Conservation (phyloP, 495 filamentous ascomycete genomes). For the Letharia lupina region DNA sequence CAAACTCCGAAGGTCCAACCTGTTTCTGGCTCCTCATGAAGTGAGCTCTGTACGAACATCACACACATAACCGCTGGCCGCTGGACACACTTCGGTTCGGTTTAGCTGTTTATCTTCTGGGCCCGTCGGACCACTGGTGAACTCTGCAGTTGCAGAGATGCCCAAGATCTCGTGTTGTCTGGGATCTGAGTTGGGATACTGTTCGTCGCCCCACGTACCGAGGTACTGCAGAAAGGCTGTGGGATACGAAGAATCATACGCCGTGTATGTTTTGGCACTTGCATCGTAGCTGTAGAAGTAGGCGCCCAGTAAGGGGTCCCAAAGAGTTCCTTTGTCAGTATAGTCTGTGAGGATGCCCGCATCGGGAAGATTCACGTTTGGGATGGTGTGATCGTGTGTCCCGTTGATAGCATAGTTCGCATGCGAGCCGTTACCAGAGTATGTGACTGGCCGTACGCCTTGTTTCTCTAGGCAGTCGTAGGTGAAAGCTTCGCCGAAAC, state of each 20-base stretch:
- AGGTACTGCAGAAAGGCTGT: slow-evolving; percentile 45
- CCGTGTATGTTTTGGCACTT: slow-evolving; percentile 33
- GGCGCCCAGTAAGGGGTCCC: slow-evolving; percentile 46
- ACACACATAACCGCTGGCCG: slow-evolving; percentile 19
- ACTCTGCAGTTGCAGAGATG: slow-evolving; percentile 35
- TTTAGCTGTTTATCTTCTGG: slow-evolving; percentile 45
- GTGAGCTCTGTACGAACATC: slow-evolving; percentile 17
- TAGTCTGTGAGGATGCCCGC: slow-evolving; percentile 54
- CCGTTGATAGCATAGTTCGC: slow-evolving; percentile 50
- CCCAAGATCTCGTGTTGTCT: slow-evolving; percentile 43
- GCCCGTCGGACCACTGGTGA: slow-evolving; percentile 45
- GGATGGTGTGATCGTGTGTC: slow-evolving; percentile 52
- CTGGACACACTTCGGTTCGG: slow-evolving; percentile 38
- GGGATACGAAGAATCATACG: slow-evolving; percentile 37
- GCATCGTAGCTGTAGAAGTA: slow-evolving; percentile 45
- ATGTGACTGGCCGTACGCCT: slow-evolving; percentile 44
- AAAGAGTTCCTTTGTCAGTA: slow-evolving; percentile 46
- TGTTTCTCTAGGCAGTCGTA: slow-evolving; percentile 48
- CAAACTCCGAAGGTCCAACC: not conserved
- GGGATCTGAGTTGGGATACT: slow-evolving; percentile 39
- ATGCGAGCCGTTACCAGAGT: slow-evolving; percentile 49
- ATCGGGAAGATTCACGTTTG: slow-evolving; percentile 54
- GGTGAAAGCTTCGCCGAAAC: slow-evolving; percentile 54
- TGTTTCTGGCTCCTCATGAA: slow-evolving; percentile 3
- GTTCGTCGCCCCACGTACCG: slow-evolving; percentile 51